Conservation (phyloP, 2,329 filamentous ascomycete species). For the Graphium sp. region DNA sequence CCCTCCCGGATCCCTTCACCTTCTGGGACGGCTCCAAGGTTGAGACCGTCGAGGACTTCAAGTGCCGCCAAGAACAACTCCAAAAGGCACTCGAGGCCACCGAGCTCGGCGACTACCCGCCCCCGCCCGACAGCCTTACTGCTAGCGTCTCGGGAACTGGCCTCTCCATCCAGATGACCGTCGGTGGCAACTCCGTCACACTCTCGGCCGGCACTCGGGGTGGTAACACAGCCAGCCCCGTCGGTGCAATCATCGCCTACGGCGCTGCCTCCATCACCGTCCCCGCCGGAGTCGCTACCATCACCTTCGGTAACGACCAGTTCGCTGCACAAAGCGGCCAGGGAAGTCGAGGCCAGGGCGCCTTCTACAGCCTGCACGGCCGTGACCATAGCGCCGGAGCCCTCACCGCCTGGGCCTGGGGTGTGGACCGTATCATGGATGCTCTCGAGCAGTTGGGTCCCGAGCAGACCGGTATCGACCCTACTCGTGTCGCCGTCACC, state of each 20-base stretch:
- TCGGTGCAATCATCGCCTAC: constrained; percentile 40
- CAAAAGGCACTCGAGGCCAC: constrained; percentile 28
- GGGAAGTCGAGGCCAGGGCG: constrained; percentile 33
- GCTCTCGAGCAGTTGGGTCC: constrained; percentile 32
- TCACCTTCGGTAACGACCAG: constrained; percentile 41
- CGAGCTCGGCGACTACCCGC: constrained; percentile 30
- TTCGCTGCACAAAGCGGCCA: constrained; percentile 31
- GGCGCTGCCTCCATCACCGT: constrained; percentile 36
- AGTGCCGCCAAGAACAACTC: constrained; percentile 30
- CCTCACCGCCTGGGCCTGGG: constrained; percentile 47
- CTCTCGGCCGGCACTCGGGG: constrained; percentile 21
- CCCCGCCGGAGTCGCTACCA: constrained; percentile 34
- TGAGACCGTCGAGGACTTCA: constrained; percentile 25
- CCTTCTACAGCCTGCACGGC: constrained; percentile 43
- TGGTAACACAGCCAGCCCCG: constrained; percentile 23
- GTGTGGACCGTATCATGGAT: constrained; percentile 41
- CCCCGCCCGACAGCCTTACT: constrained; percentile 25
- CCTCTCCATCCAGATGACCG: constrained; percentile 23
- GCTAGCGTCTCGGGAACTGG: constrained; percentile 22
- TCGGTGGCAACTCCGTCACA: constrained; percentile 14
- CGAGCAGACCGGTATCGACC: constrained; percentile 28
- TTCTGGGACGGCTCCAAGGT: constrained; percentile 23
- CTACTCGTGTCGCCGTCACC: constrained; percentile 34
- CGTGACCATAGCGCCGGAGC: constrained; percentile 36
- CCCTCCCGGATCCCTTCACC: constrained; percentile 31